Conservation (phyloP, 306 rosid genomes). For the Begonia masoniana region DNA sequence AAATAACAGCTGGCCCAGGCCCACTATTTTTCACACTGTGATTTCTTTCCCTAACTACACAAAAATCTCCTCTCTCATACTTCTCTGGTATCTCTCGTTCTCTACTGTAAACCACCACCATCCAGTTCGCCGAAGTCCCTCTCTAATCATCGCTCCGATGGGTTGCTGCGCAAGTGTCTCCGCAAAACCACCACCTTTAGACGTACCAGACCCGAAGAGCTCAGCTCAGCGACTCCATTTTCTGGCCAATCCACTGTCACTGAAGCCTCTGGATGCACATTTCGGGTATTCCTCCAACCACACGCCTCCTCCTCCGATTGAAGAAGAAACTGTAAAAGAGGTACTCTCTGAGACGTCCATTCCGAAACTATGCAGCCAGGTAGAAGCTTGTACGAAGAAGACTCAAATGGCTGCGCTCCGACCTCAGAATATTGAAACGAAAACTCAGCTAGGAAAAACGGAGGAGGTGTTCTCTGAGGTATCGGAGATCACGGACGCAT, state of each 20-base stretch:
- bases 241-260: slow-evolving; percentile 8
- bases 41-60: too few species aligned
- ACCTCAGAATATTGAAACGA: slow-evolving; percentile 6
- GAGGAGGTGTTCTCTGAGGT: slow-evolving; percentile 21
- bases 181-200: too few species aligned
- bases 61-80: too few species aligned
- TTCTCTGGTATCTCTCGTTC: too few species aligned
- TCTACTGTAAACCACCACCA: too few species aligned
- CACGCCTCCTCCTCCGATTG: slow-evolving; percentile 17
- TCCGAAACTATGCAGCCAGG: slow-evolving; percentile 25
- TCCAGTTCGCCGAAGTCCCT: too few species aligned
- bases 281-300: slow-evolving; percentile 13
- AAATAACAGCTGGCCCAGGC: too few species aligned
- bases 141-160: too few species aligned
- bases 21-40: too few species aligned
- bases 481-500: slow-evolving; percentile 39
- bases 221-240: background rate
- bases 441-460: slow-evolving; percentile 9
- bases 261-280: slow-evolving; percentile 13
- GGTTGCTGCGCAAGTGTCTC: too few species aligned
- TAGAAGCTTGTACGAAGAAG: slow-evolving; percentile 3
- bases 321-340: slow-evolving; percentile 80
- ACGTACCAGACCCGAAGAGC: too few species aligned
- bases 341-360: slow-evolving; percentile 79
- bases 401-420: slow-evolving; percentile 21